Evolutionary conservation across 345 rosid species (phyloP).

Genomic region (Punica granatum): DNA sequence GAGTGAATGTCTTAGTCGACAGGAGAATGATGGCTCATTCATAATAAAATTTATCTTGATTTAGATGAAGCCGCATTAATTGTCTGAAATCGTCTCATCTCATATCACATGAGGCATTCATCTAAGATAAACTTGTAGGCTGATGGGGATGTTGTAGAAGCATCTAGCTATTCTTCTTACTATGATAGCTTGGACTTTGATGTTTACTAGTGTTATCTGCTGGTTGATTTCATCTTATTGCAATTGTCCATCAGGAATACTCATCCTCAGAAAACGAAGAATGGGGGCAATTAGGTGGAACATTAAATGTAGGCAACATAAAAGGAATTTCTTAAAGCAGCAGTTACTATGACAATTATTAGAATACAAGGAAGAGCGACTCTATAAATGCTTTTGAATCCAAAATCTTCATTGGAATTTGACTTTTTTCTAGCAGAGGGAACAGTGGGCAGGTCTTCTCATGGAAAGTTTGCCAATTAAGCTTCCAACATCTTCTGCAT

Average conservation of each 20-base stretch:
- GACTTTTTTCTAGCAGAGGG: not conserved
- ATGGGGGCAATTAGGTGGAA: not conserved
- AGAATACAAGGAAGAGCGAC: not conserved
- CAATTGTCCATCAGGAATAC: not conserved
- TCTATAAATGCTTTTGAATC: not conserved
- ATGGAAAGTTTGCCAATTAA: not conserved
- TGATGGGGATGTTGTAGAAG: not conserved
- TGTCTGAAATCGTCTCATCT: not conserved
- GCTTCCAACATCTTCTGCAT: not conserved
- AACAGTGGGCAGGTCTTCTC: not conserved
- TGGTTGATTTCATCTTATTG: not conserved
- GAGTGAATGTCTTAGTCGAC: not conserved
- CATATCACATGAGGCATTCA: not conserved
- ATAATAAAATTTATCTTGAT: not conserved
- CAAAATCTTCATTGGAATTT: not conserved
- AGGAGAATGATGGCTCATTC: not conserved
- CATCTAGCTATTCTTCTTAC: not conserved
- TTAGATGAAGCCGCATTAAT: not conserved
- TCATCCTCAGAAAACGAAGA: not conserved
- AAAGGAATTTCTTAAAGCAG: not conserved
- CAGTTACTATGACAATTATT: not conserved
- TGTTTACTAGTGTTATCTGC: not conserved
- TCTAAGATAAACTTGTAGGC: not conserved
- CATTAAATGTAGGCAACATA: not conserved
- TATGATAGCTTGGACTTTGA: not conserved